phyloP scores from a whole-genome alignment of 2,329 filamentous ascomycete genomes.

The Ophiocordyceps australis region DNA sequence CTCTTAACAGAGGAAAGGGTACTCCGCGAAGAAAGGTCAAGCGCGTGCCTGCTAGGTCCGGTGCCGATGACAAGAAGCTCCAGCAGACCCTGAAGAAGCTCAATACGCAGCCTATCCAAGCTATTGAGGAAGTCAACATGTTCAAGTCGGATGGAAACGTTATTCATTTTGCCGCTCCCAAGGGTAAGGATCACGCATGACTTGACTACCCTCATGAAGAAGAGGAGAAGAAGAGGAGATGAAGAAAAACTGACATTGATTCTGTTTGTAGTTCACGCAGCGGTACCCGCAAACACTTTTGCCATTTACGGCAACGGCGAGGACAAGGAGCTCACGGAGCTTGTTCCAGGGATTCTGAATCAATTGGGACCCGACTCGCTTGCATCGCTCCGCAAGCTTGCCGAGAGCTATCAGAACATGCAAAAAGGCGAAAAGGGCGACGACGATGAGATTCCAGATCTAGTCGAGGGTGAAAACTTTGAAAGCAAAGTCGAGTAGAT shows the following conservation, averaged over 20 bases:
- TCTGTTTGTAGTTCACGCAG: conserved; percentile 95
- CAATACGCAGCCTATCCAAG: conserved; percentile 98
- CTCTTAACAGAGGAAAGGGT: conserved; percentile 62
- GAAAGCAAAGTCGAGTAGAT: conserved; percentile 90
- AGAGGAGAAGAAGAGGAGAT: no score
- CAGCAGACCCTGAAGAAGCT: conserved; percentile 96
- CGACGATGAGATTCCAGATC: conserved; percentile 90
- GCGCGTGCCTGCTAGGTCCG: conserved; percentile 85
- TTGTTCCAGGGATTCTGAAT: conserved; percentile 98
- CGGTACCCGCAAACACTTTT: conserved; percentile 96
- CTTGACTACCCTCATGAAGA: no score
- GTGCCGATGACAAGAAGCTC: conserved; percentile 99
- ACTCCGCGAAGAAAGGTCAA: conserved; percentile 96
- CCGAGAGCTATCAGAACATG: conserved; percentile 98
- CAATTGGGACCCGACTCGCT: conserved; percentile 97
- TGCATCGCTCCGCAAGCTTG: conserved; percentile 91
- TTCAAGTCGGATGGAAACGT: conserved; percentile 99
- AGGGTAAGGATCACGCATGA: no score
- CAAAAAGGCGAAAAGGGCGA: conserved; percentile 80
- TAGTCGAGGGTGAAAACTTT: conserved; percentile 95
- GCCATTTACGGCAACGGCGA: conserved; percentile 98
- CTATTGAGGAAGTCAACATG: conserved; percentile 99
- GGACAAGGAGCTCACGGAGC: conserved; percentile 99
- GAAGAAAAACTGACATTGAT: no score
- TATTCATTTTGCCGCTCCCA: conserved; percentile 95